phyloP scores from a whole-genome alignment of 495 filamentous ascomycete species.

The Penicillium samsonianum region DNA sequence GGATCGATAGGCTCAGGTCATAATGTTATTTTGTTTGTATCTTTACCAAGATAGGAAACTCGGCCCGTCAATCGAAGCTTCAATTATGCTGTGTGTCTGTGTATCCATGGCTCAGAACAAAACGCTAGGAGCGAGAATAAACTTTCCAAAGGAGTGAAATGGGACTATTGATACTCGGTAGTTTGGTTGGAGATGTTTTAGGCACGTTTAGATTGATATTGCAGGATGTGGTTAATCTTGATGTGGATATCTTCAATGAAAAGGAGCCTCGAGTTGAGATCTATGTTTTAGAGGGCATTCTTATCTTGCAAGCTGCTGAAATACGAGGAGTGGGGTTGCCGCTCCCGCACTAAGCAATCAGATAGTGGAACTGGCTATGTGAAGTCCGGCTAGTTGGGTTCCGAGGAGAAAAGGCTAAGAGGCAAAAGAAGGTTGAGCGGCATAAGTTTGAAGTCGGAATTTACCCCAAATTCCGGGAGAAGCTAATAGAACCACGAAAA shows the following conservation, averaged over 20 bases:
- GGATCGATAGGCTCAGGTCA: no score
- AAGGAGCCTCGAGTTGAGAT: no score
- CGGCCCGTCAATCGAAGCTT: neutral
- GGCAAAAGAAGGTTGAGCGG: neutral
- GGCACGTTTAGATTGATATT: neutral
- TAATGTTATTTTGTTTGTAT: neutral
- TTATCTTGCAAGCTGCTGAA: no score
- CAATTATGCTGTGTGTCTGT: neutral
- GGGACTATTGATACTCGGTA: no score
- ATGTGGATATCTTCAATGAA: no score
- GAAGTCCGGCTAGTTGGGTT: no score
- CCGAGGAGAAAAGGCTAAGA: neutral
- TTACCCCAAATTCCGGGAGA: neutral
- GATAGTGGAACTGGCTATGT: no score
- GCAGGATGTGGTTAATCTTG: neutral
- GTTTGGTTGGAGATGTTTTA: neutral
- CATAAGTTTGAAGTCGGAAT: neutral
- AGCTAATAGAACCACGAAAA: neutral
- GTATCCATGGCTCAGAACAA: neutral
- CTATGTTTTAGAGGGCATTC: no score
- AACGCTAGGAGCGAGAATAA: neutral
- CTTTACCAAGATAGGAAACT: neutral
- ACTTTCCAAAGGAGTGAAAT: neutral
- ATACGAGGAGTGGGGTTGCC: no score
- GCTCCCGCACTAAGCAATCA: no score